Evolutionary conservation across 1,284 basidiomycete species (phyloP).

Genomic region (Bondarzewia mesenterica): DNA sequence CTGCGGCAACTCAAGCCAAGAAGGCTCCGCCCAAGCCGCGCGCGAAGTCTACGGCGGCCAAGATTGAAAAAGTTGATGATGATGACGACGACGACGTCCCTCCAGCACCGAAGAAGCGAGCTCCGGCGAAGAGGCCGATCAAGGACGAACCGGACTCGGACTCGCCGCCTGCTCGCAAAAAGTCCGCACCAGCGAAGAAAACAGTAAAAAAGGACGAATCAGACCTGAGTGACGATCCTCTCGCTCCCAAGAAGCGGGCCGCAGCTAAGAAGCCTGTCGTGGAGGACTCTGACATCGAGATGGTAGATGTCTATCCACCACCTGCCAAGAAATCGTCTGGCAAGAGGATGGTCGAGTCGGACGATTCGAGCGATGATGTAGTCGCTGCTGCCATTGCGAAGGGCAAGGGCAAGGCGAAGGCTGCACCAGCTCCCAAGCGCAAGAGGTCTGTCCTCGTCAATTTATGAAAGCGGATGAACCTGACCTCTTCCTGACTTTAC

Average conservation of each 20-base stretch:
- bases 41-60: constrained; percentile 13
- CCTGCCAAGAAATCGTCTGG: constrained; percentile 17
- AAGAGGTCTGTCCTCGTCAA: constrained; percentile 27
- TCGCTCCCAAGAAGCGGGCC: constrained; percentile 12
- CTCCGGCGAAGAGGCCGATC: constrained; percentile 23
- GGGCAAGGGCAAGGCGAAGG: constrained; percentile 29
- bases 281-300: constrained; percentile 32
- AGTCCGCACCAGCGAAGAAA: constrained; percentile 22
- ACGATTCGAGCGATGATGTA: constrained; percentile 21
- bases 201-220: constrained; percentile 22
- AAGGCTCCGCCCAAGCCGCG: constrained; percentile 16
- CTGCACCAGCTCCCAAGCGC: constrained; percentile 32
- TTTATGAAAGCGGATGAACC: constrained; percentile 2
- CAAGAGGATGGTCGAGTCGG: constrained; percentile 13
- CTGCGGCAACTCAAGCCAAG: constrained; percentile 32
- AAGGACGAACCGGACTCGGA: too few relatives aligned
- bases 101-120: constrained; percentile 16
- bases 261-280: constrained; percentile 26
- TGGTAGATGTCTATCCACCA: constrained; percentile 16
- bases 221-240: constrained; percentile 15
- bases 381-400: constrained; percentile 23
- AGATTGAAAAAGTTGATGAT: background rate
- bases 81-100: constrained; percentile 8
- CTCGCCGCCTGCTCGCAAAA: background rate
- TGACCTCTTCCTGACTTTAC: constrained; percentile 16